Evolutionary conservation across 306 rosid genomes (phyloP).

Genomic region (Quercus ilex): DNA sequence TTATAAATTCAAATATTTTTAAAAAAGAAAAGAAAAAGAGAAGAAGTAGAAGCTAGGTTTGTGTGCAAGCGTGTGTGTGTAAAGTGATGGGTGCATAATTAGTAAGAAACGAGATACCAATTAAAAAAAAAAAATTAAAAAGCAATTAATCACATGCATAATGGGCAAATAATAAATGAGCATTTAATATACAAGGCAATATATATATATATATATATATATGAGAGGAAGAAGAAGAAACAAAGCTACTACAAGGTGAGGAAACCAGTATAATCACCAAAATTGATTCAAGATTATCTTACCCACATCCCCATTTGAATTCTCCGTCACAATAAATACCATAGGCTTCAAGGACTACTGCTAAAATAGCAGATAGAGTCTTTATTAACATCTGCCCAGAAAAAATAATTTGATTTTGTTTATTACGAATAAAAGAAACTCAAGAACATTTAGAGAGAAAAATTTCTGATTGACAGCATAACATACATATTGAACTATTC

Average conservation of each 20-base stretch:
- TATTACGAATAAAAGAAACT: conserved; percentile 16
- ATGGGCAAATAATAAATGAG: too few relatives aligned
- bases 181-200: too few relatives aligned
- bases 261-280: conserved; percentile 2
- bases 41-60: too few relatives aligned
- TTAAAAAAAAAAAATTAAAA: neutral
- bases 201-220: too few relatives aligned
- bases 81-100: neutral
- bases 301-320: conserved; percentile 90
- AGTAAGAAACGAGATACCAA: neutral
- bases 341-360: conserved; percentile 90
- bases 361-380: conserved; percentile 71
- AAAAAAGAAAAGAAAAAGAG: too few relatives aligned
- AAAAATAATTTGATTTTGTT: conserved; percentile 20
- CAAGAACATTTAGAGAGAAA: neutral
- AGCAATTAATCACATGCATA: neutral
- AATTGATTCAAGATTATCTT: conserved; percentile 29
- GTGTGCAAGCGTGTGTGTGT: too few relatives aligned
- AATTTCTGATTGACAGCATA: conserved; percentile 22
- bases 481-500: conserved; percentile 98
- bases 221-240: too few relatives aligned
- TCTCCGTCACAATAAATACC: conserved; percentile 94
- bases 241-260: neutral
- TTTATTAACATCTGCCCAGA: conserved; percentile 86
- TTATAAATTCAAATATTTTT: neutral